Evolutionary conservation across 257 asterid genomes (phyloP), one percentile per base, ranked within the genome.

Genomic region (Nicotiana otophora): DNA sequence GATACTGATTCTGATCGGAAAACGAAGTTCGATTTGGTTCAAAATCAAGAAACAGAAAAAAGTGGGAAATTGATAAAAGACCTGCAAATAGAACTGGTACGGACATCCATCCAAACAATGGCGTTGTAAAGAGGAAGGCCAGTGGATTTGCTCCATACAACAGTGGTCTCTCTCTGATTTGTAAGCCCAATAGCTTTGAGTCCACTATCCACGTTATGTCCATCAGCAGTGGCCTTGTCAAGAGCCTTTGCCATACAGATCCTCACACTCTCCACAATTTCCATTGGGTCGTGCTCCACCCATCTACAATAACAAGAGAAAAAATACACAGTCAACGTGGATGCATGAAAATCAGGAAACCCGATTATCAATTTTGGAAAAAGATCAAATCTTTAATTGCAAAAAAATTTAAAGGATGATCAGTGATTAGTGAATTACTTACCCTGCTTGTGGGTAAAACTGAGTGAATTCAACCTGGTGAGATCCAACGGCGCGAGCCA

Each of bases 281-380:
- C 99, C 92, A 90, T 87, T 10, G 99, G 97, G 87, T 96, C 98
- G 81, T 96, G 99, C 84, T 96, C 99, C 81, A 96, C 99, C 98
- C 99, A 96, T 87, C 99, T 94, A 83, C 82, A 8, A 42, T 42
- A 8, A 7, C 51, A 3, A 42, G 11, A 42, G 1, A 0, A 42
- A 42, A 42, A 42, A 8, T 23, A 23, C 11, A 42, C 3, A 42
- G 51, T 42, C 82, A 85, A 57, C 34, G 30, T 4, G n/a, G 39
- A 77, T 28, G 16, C 4, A 31, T 9, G 65, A 53, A 53, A 15
- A 46, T 17, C 53, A 3, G 55, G 4, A 20, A 14, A 51, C 23
- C 23, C 77, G 26, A 34, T 54, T 5, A 4, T 54, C 4, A 19
- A 42, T 80, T 12, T 3, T 5, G 82, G 26, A 80, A 3, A 61